Base-by-base conservation (phyloP, 2,329 filamentous ascomycete species). In the Aquanectria penicillioides region DNA sequence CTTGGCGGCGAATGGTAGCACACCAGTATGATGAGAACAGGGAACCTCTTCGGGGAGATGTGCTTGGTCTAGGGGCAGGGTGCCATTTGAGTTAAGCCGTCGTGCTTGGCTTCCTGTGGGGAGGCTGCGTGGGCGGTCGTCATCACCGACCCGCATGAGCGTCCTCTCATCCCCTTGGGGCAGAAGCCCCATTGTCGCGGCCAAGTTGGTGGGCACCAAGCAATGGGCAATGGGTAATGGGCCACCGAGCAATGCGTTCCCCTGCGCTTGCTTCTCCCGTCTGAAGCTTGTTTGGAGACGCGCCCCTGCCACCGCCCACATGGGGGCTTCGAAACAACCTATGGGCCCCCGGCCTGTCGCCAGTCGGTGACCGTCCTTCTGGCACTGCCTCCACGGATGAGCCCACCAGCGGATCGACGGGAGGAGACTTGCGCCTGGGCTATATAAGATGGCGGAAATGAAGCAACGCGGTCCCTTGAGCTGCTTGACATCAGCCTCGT, bases 361-460 rank as follows among this genome's bases (percentile, higher is more conserved):
- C 55, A 51, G 50, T 52, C 57, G 61, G 61, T 57, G 67, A 66
- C 61, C 52, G 63, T 59, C 59, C 62, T 55, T 64, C 48, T 62
- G 63, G 68, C 68, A 70, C 68, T 69, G 68, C 68, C 68, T 70
- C 68, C 63, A 69, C 63, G 65, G 59, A 64, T 70, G 68, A 69
- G 66, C 63, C 68, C 66, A 70, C 63, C 48, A 41, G 38, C 50
- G 54, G 68, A 70, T 70, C 66, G 67, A 61, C 67, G 57, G 53
- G 64, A 66, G 50, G 57, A 62, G 57, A 52, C 60, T 62, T 61
- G 60, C 49, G 29, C 29, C 41, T 60, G 52, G 58, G 46, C 54
- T 62, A 58, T 59, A 61, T 60, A 67, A 28, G 59, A 59, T 31
- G 38, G 57, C 38, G 56, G 58, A 66, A 61, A 57, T 61, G 66